phyloP scores from a whole-genome alignment of 495 filamentous ascomycete genomes.

The Penicillium manginii region DNA sequence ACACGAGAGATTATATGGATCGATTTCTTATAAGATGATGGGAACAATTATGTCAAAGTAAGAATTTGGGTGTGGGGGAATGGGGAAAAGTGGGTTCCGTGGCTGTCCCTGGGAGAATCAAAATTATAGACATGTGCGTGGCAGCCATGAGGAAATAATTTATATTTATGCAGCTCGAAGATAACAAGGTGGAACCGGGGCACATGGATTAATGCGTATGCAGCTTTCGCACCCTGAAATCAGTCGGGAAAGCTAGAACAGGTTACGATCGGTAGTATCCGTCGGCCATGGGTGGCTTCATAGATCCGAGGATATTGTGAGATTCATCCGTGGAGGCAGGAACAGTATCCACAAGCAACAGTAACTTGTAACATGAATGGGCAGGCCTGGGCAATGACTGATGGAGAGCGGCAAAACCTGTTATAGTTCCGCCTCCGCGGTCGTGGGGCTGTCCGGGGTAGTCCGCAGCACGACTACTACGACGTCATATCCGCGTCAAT shows the following conservation, averaged over 20 bases:
- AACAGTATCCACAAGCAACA: neutral
- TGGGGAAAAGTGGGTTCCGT: conserved; percentile 4
- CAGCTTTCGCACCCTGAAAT: neutral
- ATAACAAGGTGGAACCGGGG: conserved; percentile 2
- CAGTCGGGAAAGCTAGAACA: neutral
- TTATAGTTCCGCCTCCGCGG: conserved; percentile 8
- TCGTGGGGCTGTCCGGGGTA: conserved; percentile 7
- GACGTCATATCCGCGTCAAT: conserved; percentile 21
- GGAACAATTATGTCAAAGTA: conserved; percentile 2
- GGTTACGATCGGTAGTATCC: conserved; percentile 1
- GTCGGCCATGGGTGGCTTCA: neutral
- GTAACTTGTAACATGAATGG: neutral
- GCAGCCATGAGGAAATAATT: conserved; percentile 2
- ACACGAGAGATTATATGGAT: neutral
- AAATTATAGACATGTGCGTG: neutral
- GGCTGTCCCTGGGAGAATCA: neutral
- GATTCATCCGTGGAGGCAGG: neutral
- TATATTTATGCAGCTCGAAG: conserved; percentile 9
- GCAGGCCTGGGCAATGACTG: neutral
- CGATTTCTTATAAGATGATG: neutral
- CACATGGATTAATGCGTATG: conserved; percentile 3
- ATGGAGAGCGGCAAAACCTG: conserved; percentile 13
- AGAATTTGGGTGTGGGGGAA: neutral
- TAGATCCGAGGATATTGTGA: neutral
- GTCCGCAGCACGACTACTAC: conserved; percentile 12